A percentile compares a stretch with the other conserved stretches of the same genome.
These are phyloP conservation scores for Elsinoe necatrix DNA, from an alignment of 2,329 filamentous ascomycete genomes.

Conservation along the genomic window DNA sequence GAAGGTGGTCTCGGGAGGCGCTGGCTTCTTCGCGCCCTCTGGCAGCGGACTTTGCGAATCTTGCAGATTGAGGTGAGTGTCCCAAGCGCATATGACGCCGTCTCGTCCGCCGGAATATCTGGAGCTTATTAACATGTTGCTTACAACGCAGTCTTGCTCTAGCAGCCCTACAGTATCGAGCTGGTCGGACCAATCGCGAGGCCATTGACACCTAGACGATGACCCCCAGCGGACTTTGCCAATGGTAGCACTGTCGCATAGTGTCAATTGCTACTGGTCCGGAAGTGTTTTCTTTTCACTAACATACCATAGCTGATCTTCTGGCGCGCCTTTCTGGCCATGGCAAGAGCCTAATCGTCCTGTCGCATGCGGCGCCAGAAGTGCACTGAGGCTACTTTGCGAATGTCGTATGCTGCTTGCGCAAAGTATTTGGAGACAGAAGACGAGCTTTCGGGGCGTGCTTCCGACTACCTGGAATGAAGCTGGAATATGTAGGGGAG, in stretches of 20 bases:
- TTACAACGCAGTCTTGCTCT: background rate
- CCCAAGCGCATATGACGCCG: constrained; percentile 93
- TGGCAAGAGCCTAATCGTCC: constrained; percentile 21
- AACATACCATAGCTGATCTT: constrained; percentile 44
- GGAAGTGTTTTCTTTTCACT: background rate
- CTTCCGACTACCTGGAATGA: too few species aligned
- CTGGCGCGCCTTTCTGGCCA: constrained; percentile 46
- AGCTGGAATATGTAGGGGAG: too few species aligned
- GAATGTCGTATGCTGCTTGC: background rate
- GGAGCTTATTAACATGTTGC: constrained; percentile 23
- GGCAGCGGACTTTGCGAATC: constrained; percentile 27
- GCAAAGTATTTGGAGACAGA: too few species aligned
- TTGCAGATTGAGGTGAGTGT: constrained; percentile 64
- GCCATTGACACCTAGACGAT: constrained; percentile 90
- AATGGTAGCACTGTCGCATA: constrained; percentile 57
- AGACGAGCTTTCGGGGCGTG: too few species aligned
- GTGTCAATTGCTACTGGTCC: background rate
- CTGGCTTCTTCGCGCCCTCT: constrained; percentile 26
- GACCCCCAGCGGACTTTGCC: constrained; percentile 68
- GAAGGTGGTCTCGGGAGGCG: constrained; percentile 42
- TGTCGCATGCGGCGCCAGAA: background rate
- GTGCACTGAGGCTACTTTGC: background rate
- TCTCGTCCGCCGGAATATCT: constrained; percentile 96
- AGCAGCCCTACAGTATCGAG: constrained; percentile 66
- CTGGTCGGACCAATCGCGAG: constrained; percentile 76